A percentile compares a stretch with the other conserved stretches of the same genome.
These are phyloP conservation scores for Geoglossum glabrum DNA, from an alignment of 495 filamentous ascomycete species.

Conservation along the genomic window DNA sequence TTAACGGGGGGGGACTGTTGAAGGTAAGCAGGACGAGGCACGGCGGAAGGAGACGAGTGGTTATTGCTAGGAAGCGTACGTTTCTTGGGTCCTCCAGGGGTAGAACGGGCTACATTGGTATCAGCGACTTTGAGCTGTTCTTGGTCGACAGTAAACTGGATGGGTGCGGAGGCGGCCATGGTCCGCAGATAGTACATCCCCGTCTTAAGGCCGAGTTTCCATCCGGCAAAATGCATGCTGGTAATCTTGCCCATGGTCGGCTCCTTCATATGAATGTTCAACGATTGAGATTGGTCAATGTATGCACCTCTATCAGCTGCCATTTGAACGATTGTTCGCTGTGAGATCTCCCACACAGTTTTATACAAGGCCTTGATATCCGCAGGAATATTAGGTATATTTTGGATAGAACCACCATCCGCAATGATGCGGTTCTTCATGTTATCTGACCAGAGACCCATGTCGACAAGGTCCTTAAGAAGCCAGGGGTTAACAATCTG, in stretches of 20 bases:
- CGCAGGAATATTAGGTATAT: conserved; percentile 83
- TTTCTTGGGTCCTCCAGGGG: background rate
- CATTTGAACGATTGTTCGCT: conserved; percentile 90
- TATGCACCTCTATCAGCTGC: conserved; percentile 93
- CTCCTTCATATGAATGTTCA: conserved; percentile 98
- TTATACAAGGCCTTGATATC: conserved; percentile 97
- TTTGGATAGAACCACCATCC: conserved; percentile 87
- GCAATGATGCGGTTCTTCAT: conserved; percentile 99
- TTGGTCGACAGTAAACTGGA: conserved; percentile 98
- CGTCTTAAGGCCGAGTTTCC: conserved; percentile 97
- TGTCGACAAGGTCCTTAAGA: conserved; percentile 91
- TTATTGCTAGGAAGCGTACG: conserved; percentile 18
- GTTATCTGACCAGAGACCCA: conserved; percentile 96
- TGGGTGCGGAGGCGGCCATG: conserved; percentile 87
- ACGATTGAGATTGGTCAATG: conserved; percentile 95
- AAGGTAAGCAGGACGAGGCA: conserved; percentile 43
- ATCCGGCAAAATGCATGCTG: conserved; percentile 96
- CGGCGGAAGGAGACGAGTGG: conserved; percentile 28
- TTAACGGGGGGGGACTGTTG: conserved; percentile 19
- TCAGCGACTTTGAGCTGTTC: conserved; percentile 81
- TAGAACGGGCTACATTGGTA: conserved; percentile 45
- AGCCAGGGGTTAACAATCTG: conserved; percentile 99
- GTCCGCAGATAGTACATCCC: conserved; percentile 99
- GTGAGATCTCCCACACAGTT: conserved; percentile 99
- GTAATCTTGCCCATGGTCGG: conserved; percentile 99